These are phyloP conservation scores for Exutisphaerella laricina DNA, from an alignment of 2,329 filamentous ascomycete genomes.

Conservation along the genomic window DNA sequence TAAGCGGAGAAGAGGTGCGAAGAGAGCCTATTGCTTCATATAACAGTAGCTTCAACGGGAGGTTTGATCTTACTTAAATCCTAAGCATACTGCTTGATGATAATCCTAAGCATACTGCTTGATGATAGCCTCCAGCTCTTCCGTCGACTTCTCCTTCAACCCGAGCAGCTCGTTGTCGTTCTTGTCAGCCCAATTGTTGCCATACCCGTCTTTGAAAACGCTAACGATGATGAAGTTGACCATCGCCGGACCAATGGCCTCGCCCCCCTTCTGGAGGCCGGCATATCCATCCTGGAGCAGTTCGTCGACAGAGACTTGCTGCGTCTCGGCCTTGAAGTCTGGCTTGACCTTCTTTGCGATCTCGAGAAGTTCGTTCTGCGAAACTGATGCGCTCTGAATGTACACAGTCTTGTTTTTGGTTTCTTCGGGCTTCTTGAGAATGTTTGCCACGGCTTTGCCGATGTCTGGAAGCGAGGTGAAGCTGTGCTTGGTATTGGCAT, in stretches of 20 bases:
- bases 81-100: slow-evolving; percentile 23
- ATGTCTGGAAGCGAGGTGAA: slow-evolving; percentile 30
- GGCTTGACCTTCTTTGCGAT: slow-evolving; percentile 34
- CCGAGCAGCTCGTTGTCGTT: slow-evolving; percentile 37
- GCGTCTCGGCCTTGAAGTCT: slow-evolving; percentile 25
- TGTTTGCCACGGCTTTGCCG: slow-evolving; percentile 31
- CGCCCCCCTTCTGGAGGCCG: slow-evolving; percentile 26
- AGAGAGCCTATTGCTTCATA: too few species aligned
- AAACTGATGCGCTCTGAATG: slow-evolving; percentile 32
- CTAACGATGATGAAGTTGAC: slow-evolving; percentile 29
- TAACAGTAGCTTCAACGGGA: too few species aligned
- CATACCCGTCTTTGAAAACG: slow-evolving; percentile 29
- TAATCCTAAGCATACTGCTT: slow-evolving; percentile 13
- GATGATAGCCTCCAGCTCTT: slow-evolving; percentile 29
- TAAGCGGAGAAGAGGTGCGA: too few species aligned
- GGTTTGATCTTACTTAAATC: background rate
- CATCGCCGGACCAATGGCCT: slow-evolving; percentile 21
- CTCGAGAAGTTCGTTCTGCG: slow-evolving; percentile 36
- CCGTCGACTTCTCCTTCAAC: slow-evolving; percentile 28
- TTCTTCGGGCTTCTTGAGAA: slow-evolving; percentile 32
- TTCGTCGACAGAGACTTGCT: slow-evolving; percentile 25
- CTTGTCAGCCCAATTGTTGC: slow-evolving; percentile 29
- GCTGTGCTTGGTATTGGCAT: slow-evolving; percentile 32
- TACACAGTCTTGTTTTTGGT: slow-evolving; percentile 36
- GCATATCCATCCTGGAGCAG: slow-evolving; percentile 28